Conservation (phyloP, 129 eudicot genomes). For the Scalesia atractyloides region DNA sequence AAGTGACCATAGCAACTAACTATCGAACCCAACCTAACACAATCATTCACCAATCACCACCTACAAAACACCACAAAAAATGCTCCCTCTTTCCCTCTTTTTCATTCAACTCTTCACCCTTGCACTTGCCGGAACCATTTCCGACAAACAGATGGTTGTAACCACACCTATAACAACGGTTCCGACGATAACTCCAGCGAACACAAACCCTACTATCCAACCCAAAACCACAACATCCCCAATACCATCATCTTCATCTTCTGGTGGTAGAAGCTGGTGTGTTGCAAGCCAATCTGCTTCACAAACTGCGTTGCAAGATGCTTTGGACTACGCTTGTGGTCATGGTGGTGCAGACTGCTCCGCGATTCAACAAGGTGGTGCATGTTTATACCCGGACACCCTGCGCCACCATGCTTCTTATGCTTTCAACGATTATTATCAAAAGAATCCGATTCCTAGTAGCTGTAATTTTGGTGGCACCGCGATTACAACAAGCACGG, state of each 20-base stretch:
- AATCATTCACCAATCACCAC: slow-evolving; percentile 31
- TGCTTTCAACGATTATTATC: slow-evolving; percentile 87
- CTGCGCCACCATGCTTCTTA: slow-evolving; percentile 79
- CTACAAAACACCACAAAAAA: slow-evolving; percentile 5
- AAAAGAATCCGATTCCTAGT: slow-evolving; percentile 86
- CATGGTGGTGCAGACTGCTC: slow-evolving; percentile 82
- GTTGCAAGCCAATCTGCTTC: slow-evolving; percentile 77
- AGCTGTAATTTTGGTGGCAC: slow-evolving; percentile 96
- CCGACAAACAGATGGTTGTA: slow-evolving; percentile 48
- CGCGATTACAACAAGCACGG: slow-evolving; percentile 75
- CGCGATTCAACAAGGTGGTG: slow-evolving; percentile 61
- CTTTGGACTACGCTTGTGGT: slow-evolving; percentile 92
- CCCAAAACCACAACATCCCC: slow-evolving; percentile 45
- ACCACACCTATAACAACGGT: slow-evolving; percentile 84
- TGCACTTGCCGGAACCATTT: slow-evolving; percentile 3
- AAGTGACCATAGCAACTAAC: slow-evolving; percentile 3
- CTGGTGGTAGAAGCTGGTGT: slow-evolving; percentile 70
- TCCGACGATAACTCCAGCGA: slow-evolving; percentile 71
- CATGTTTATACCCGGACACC: slow-evolving; percentile 71
- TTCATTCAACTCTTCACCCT: slow-evolving; percentile 22
- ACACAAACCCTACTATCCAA: slow-evolving; percentile 49
- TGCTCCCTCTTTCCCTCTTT: slow-evolving; percentile 26
- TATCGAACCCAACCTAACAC: background rate
- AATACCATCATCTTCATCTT: slow-evolving; percentile 29
- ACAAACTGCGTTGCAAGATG: slow-evolving; percentile 61